Base-by-base conservation (phyloP, 139 green algal genomes). In the Ettlia oleoabundans region DNA sequence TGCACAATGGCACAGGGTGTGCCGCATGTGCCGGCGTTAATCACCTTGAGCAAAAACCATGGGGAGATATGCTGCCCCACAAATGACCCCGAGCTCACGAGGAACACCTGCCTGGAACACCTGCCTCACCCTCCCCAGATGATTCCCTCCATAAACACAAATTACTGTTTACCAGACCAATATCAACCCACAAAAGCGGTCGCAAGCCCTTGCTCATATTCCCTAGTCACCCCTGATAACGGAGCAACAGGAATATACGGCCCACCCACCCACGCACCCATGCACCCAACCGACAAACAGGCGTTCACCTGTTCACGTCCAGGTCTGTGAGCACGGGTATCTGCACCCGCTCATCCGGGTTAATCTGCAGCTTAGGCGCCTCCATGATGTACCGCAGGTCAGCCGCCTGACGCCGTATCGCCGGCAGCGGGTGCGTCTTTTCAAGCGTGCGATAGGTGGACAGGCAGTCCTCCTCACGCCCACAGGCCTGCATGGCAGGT, bases 361-460 rank as follows among this genome's bases (percentile, higher is more conserved):
- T 65, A 43, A 83, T 74, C 75, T 81, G 38, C 78, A 98, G 84
- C 76, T 93, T 94, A 8, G 94, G 94, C 0, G 94, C 94, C 83
- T 97, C 93, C 88, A 96, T 88, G 79, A 97, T 97, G 86, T 90
- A 97, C 15, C 93, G 85, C 79, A 96, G 77, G 47, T 87, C 77
- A 26, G 76, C 88, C 22, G 90, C 91, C 65, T 81, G 76, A 30
- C 76, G 76, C 13, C 84, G 80, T 8, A 92, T 81, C 4, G 63
- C 53, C 4, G 63, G 63, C 40, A 82, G 33, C 28, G 86, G 86
- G 63, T 92, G 89, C 10, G 69, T 85, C 41, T 86, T 80, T 67
- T 92, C 88, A 3, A 98, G 43, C 30, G 77, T 73, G 76, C 91
- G 93, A 83, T 95, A 98, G 24, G 92, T 55, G n/a, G 88, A 65